phyloP scores from a whole-genome alignment of 129 eudicot species.

The Kitagawia praeruptora region DNA sequence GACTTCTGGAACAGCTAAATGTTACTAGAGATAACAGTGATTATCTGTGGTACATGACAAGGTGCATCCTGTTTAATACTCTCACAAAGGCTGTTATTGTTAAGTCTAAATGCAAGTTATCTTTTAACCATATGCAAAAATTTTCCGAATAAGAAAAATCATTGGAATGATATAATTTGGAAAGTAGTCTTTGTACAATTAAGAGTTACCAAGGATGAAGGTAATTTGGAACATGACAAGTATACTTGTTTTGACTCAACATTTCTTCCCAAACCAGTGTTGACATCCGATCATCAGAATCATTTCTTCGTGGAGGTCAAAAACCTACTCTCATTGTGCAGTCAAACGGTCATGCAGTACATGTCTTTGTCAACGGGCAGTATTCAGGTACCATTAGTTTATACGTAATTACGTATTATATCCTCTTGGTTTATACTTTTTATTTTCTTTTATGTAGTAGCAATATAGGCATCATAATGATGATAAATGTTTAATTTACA shows the following conservation, averaged over 20 bases:
- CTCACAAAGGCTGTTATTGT: not conserved
- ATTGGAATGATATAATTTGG: not conserved
- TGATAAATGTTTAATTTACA: constrained; percentile 16
- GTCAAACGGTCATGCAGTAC: constrained; percentile 82
- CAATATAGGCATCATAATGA: constrained; percentile 8
- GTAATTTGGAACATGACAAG: not conserved
- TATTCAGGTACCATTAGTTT: constrained; percentile 50
- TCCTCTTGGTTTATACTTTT: not conserved
- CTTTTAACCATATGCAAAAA: not conserved
- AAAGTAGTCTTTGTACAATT: not conserved
- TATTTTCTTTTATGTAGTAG: not conserved
- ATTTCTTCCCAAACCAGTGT: constrained; percentile 37
- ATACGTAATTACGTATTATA: not conserved
- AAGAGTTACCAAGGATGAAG: not conserved
- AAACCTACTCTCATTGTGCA: constrained; percentile 52
- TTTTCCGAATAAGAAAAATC: too few relatives aligned
- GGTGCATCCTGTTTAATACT: constrained; percentile 28
- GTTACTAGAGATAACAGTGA: constrained; percentile 83
- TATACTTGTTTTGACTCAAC: constrained; percentile 11
- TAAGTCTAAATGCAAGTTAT: not conserved
- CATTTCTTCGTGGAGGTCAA: constrained; percentile 52
- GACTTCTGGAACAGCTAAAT: constrained; percentile 77
- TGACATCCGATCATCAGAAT: constrained; percentile 46
- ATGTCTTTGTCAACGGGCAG: constrained; percentile 58
- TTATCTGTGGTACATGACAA: constrained; percentile 88